Conservation (phyloP, 78 protist genomes). For the Dictyostelium brefeldianum region DNA sequence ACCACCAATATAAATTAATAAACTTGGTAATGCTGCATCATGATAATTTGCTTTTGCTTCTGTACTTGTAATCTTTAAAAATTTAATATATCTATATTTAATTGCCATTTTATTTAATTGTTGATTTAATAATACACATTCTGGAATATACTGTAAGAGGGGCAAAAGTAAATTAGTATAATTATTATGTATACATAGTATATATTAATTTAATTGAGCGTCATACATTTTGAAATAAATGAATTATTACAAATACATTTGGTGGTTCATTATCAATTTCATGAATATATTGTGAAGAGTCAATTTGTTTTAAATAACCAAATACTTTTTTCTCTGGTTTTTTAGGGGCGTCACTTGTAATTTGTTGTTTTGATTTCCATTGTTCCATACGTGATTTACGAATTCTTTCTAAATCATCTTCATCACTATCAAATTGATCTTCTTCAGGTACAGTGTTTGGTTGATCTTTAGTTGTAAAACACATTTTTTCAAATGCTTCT, state of each 20-base stretch:
- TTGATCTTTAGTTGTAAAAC: constrained; percentile 42
- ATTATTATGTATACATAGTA: not conserved
- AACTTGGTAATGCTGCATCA: constrained; percentile 71
- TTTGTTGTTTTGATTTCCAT: constrained; percentile 23
- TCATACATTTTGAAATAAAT: constrained; percentile 68
- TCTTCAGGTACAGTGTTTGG: not conserved
- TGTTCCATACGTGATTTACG: constrained; percentile 28
- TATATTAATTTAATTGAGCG: not conserved
- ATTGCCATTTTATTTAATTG: constrained; percentile 49
- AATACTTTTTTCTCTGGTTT: constrained; percentile 31
- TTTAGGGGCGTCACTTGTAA: not conserved
- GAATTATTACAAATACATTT: constrained; percentile 67
- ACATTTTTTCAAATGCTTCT: constrained; percentile 40
- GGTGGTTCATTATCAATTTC: constrained; percentile 79
- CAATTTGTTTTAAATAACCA: constrained; percentile 65
- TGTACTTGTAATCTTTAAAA: constrained; percentile 49
- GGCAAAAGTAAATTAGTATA: not conserved
- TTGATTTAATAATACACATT: constrained; percentile 64
- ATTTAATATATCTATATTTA: constrained; percentile 58
- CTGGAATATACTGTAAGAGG: constrained; percentile 57
- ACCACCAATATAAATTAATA: constrained; percentile 63
- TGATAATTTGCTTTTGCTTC: constrained; percentile 70
- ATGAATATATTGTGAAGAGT: constrained; percentile 31
- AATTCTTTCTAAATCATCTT: constrained; percentile 48
- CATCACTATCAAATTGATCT: constrained; percentile 17